A percentile compares a stretch with the other conserved stretches of the same genome.
These are phyloP conservation scores for Diaporthe nobilis DNA, from an alignment of 2,329 filamentous ascomycete species.

Conservation along the genomic window DNA sequence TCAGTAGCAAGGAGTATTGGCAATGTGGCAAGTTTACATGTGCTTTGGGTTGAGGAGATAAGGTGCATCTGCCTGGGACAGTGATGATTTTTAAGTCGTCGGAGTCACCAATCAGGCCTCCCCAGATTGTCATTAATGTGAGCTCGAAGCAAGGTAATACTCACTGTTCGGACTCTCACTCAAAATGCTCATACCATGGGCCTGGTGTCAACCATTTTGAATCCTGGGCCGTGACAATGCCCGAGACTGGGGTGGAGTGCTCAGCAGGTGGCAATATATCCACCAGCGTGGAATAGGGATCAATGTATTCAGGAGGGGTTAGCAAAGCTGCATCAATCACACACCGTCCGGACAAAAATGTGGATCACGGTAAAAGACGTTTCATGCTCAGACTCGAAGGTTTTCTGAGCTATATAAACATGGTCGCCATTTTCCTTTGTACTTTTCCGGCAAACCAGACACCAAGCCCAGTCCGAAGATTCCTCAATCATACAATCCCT, in stretches of 20 bases:
- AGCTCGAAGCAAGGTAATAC: neutral
- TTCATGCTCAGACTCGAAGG: neutral
- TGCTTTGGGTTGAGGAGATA: neutral
- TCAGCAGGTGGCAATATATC: neutral
- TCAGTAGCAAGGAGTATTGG: conserved; percentile 25
- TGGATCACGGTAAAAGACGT: neutral
- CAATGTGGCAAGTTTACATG: conserved; percentile 7
- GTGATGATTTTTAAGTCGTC: neutral
- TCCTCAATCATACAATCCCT: conserved; percentile 66
- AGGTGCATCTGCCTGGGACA: neutral
- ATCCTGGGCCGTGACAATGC: neutral
- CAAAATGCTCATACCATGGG: neutral
- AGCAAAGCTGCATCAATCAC: neutral
- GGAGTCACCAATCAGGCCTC: neutral
- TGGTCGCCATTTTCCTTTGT: neutral
- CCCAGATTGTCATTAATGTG: neutral
- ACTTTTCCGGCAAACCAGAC: neutral
- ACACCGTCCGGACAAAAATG: neutral
- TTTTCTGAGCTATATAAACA: neutral
- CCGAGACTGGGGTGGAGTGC: neutral
- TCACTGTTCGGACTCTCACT: no score
- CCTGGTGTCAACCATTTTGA: neutral
- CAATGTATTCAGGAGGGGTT: rapidly evolving
- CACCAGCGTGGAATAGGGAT: neutral
- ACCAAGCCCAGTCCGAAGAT: neutral